These are phyloP conservation scores for Fragosphaeria purpurea DNA, from an alignment of 2,329 filamentous ascomycete species.

Conservation along the genomic window DNA sequence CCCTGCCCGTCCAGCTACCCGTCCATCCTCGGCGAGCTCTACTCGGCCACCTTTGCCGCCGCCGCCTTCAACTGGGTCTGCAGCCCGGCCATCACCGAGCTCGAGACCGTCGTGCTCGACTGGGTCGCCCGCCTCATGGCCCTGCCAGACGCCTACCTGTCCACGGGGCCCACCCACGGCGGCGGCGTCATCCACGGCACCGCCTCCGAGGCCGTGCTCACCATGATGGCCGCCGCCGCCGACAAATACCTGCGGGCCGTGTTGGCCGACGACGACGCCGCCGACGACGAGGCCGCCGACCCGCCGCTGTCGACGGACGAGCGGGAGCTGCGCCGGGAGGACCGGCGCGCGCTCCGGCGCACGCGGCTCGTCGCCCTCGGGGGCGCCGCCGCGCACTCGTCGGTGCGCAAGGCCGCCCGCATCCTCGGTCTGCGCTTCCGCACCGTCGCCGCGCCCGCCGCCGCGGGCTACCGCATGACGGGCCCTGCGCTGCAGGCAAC, in stretches of 20 bases:
- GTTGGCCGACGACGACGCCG: conserved; percentile 23
- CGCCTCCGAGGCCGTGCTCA: conserved; percentile 79
- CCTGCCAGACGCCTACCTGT: conserved; percentile 65
- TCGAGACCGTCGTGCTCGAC: conserved; percentile 87
- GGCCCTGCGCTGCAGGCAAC: conserved; percentile 49
- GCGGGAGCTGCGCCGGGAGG: no score
- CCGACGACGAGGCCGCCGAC: conserved; percentile 38
- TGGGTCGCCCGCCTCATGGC: conserved; percentile 73
- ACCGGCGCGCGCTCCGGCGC: conserved; percentile 56
- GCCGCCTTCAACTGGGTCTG: conserved; percentile 98
- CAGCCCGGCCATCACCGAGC: conserved; percentile 80
- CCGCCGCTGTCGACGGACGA: no score
- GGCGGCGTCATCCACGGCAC: conserved; percentile 93
- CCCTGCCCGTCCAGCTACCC: conserved; percentile 75
- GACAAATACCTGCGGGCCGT: conserved; percentile 59
- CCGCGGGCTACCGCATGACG: conserved; percentile 61
- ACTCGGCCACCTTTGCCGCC: conserved; percentile 76
- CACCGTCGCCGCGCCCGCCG: conserved; percentile 51
- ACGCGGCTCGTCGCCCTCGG: conserved; percentile 70
- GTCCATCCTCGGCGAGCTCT: conserved; percentile 83
- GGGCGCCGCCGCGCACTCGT: conserved; percentile 70
- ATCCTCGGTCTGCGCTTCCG: conserved; percentile 78
- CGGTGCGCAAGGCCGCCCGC: conserved; percentile 76
- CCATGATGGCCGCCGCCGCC: conserved; percentile 75
- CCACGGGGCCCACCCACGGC: conserved; percentile 57